These are phyloP conservation scores for Termitomyces sp. DNA, from an alignment of 768 basidiomycete genomes.

Conservation along the genomic window DNA sequence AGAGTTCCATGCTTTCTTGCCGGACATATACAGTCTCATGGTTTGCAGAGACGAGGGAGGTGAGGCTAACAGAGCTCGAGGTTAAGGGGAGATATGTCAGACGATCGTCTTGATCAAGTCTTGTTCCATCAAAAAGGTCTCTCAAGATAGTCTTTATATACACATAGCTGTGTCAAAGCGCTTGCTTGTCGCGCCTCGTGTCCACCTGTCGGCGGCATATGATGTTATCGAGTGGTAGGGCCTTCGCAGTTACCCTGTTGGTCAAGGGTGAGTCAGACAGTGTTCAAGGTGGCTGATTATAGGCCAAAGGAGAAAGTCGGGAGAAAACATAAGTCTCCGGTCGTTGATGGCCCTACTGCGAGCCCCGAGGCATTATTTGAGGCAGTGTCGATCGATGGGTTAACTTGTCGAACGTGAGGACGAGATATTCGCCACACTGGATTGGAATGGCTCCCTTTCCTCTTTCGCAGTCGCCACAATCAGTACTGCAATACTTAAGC, in stretches of 20 bases:
- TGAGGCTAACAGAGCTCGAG: not conserved
- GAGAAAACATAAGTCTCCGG: not conserved
- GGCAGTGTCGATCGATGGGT: not conserved
- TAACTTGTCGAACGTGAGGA: not conserved
- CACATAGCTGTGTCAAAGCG: conserved; percentile 1
- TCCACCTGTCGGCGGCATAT: not conserved
- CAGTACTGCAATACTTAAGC: not conserved
- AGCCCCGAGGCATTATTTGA: not conserved
- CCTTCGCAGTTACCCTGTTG: not conserved
- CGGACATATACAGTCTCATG: conserved; percentile 21
- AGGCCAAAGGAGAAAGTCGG: not conserved
- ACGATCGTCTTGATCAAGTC: not conserved
- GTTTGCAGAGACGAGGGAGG: not conserved
- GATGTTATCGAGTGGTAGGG: not conserved
- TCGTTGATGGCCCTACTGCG: not conserved
- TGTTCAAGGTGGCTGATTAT: not conserved
- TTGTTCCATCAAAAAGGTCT: not conserved
- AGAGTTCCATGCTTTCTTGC: conserved; percentile 16
- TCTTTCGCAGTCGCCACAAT: not conserved
- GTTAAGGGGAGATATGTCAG: not conserved
- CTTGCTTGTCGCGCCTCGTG: not conserved
- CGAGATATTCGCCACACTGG: not conserved
- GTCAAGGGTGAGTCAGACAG: not conserved
- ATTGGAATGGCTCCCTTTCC: not conserved
- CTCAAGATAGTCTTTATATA: not conserved